These are phyloP conservation scores for Luvunga scandens DNA, from an alignment of 345 rosid genomes.

Conservation along the genomic window DNA sequence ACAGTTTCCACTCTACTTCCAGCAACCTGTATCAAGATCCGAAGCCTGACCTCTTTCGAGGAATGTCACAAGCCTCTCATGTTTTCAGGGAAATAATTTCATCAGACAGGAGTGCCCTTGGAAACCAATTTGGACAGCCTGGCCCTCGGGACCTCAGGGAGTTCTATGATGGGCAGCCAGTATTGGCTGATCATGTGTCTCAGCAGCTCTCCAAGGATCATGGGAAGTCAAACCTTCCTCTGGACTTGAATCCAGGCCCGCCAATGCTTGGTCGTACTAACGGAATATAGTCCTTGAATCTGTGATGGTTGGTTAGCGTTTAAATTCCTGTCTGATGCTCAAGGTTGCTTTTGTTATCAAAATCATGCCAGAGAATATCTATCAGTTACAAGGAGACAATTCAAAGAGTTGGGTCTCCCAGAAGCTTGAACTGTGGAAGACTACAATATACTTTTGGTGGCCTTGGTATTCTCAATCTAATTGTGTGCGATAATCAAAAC, in stretches of 20 bases:
- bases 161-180: slow-evolving; percentile 44
- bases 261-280: slow-evolving; percentile 37
- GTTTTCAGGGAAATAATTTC: slow-evolving; percentile 48
- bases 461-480: background rate
- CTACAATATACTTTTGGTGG: background rate
- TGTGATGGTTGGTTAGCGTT: slow-evolving; percentile 15
- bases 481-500: background rate
- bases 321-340: slow-evolving; percentile 11
- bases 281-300: slow-evolving; percentile 26
- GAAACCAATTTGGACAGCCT: slow-evolving; percentile 36
- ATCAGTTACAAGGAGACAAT: background rate
- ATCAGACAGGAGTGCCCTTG: slow-evolving; percentile 35
- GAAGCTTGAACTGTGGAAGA: slow-evolving; percentile 5
- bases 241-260: slow-evolving; percentile 48
- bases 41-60: slow-evolving; percentile 44
- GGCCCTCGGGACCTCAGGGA: slow-evolving; percentile 28
- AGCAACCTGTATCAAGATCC: slow-evolving; percentile 47
- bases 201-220: slow-evolving; percentile 63
- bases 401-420: background rate
- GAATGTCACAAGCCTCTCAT: slow-evolving; percentile 49
- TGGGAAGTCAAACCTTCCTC: slow-evolving; percentile 46
- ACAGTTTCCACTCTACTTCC: slow-evolving; percentile 35
- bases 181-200: slow-evolving; percentile 61
- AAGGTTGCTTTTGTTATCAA: background rate
- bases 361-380: background rate